A percentile compares a stretch with the other conserved stretches of the same genome.
phyloP scores from a whole-genome alignment of 2,329 filamentous ascomycete species.

The Graphium sp. region DNA sequence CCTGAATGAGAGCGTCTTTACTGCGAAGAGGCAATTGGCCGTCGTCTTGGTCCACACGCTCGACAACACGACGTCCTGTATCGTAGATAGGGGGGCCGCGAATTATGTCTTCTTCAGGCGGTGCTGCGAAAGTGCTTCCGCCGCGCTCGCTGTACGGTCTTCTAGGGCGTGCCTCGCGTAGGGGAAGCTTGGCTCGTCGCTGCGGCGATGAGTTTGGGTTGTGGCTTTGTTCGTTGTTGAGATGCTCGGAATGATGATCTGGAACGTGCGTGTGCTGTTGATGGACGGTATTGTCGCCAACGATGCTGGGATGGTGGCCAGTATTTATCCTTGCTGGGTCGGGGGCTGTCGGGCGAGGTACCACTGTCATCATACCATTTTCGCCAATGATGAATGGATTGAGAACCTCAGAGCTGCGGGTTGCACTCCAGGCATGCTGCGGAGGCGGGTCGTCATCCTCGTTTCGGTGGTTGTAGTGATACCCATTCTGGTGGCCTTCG shows the following conservation, averaged over 20 bases:
- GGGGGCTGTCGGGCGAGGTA: background rate
- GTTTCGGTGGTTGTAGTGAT: background rate
- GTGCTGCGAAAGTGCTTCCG: background rate
- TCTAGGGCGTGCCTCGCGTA: constrained; percentile 17
- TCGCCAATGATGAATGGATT: constrained; percentile 4
- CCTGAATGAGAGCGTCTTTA: constrained; percentile 2
- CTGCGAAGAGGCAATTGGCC: too few species aligned
- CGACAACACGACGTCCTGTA: too few species aligned
- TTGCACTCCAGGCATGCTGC: constrained; percentile 2
- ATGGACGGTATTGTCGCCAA: constrained; percentile 1
- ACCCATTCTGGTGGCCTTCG: background rate
- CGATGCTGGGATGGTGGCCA: too few species aligned
- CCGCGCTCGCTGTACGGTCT: constrained; percentile 9
- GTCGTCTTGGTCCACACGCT: too few species aligned
- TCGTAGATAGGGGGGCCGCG: too few species aligned
- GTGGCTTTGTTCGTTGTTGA: background rate
- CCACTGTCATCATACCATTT: constrained; percentile 5
- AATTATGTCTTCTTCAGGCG: background rate
- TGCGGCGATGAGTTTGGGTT: constrained; percentile 2
- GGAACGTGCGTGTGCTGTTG: background rate
- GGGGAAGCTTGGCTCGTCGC: constrained; percentile 17
- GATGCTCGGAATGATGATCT: constrained; percentile 2
- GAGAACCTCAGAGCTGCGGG: constrained; percentile 3
- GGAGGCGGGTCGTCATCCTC: constrained; percentile 1
- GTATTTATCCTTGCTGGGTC: constrained; percentile 1